A percentile compares a stretch with the other conserved stretches of the same genome.
Conservation (phyloP, 805 yeast genomes). For the Sugiyamaella lignohabitans region DNA sequence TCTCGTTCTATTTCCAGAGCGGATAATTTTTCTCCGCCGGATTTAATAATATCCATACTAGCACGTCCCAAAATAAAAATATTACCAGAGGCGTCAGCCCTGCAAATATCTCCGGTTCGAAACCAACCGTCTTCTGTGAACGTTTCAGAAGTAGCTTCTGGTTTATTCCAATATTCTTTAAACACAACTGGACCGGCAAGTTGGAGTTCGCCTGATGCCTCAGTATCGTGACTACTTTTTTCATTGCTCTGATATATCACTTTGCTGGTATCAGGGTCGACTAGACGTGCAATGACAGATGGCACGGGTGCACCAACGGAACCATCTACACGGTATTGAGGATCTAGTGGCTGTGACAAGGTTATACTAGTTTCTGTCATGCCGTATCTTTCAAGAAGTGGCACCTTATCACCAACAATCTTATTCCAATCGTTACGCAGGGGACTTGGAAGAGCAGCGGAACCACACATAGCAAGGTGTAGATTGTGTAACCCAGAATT, state of each 20-base stretch:
- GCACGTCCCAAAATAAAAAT: conserved; percentile 39
- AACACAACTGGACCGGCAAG: conserved; percentile 53
- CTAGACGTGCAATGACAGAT: conserved; percentile 27
- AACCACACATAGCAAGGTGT: conserved; percentile 31
- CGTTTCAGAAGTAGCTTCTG: conserved; percentile 41
- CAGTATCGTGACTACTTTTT: conserved; percentile 4
- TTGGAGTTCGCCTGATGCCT: conserved; percentile 43
- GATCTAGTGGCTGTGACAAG: conserved; percentile 28
- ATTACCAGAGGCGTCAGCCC: conserved; percentile 39
- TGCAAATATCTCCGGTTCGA: conserved; percentile 53
- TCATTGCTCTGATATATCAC: conserved; percentile 17
- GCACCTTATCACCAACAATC: conserved; percentile 26
- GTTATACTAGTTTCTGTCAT: conserved; percentile 36
- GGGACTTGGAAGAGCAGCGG: conserved; percentile 32
- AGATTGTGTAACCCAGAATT: conserved; percentile 19
- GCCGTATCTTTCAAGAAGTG: conserved; percentile 31
- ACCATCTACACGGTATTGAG: conserved; percentile 22
- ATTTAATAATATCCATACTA: conserved; percentile 33
- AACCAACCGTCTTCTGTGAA: conserved; percentile 48
- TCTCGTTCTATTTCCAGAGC: conserved; percentile 33
- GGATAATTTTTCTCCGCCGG: conserved; percentile 32
- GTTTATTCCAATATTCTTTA: conserved; percentile 42
- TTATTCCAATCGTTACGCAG: conserved; percentile 28
- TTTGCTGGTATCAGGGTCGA: conserved; percentile 23
- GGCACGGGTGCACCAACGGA: conserved; percentile 31